A percentile compares a stretch with the other conserved stretches of the same genome.
Conservation (phyloP, 1,284 basidiomycete genomes). For the Ceratobasidium sp. region DNA sequence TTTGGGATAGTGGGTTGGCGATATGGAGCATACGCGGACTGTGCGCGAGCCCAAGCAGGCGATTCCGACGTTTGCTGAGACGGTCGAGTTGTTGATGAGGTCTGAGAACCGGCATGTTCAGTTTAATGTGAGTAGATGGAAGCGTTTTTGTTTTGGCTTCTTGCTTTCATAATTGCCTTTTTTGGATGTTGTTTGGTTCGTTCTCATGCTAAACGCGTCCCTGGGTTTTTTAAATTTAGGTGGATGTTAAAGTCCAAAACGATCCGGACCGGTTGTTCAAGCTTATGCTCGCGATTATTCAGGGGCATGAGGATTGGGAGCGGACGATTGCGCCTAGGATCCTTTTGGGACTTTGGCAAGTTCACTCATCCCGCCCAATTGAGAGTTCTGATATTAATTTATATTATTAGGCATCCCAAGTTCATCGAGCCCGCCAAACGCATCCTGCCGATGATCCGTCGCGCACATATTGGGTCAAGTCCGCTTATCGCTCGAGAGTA, state of each 20-base stretch:
- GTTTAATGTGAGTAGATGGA: slow-evolving; percentile 72
- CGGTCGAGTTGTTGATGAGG: slow-evolving; percentile 86
- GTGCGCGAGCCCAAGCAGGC: slow-evolving; percentile 84
- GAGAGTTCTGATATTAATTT: neutral
- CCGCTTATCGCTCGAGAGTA: slow-evolving; percentile 80
- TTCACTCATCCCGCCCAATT: too few relatives aligned
- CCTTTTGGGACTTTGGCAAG: slow-evolving; percentile 74
- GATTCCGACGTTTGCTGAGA: slow-evolving; percentile 90
- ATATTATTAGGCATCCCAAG: slow-evolving; percentile 86
- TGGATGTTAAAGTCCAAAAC: slow-evolving; percentile 96
- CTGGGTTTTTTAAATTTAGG: slow-evolving; percentile 52
- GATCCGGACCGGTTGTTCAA: slow-evolving; percentile 89
- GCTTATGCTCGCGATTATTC: slow-evolving; percentile 85
- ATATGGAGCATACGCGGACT: slow-evolving; percentile 89
- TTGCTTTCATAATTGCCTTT: neutral
- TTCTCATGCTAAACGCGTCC: too few relatives aligned
- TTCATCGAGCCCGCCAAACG: slow-evolving; percentile 85
- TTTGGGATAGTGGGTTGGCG: slow-evolving; percentile 78
- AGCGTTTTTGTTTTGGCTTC: neutral
- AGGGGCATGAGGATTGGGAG: slow-evolving; percentile 81
- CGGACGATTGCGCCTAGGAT: slow-evolving; percentile 89
- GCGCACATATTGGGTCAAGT: slow-evolving; percentile 81
- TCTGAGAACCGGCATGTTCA: slow-evolving; percentile 88
- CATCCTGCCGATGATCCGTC: slow-evolving; percentile 84
- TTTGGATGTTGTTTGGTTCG: neutral